A percentile compares a stretch with the other conserved stretches of the same genome.
Conservation (phyloP, 371 early-diverging fungal species). For the Mortierella sp. region DNA sequence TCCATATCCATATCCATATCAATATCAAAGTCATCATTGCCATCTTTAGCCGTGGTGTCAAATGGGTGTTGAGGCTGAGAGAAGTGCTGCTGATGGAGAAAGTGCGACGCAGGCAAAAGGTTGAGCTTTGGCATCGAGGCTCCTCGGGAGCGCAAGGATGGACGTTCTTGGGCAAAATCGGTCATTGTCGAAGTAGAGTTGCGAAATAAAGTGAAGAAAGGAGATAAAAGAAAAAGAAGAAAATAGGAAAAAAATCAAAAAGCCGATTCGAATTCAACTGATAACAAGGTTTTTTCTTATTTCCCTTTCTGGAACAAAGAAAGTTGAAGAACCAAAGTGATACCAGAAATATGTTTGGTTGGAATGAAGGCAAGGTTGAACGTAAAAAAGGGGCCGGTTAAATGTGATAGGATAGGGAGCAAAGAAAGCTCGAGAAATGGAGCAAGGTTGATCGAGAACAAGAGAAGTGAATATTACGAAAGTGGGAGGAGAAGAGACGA, state of each 20-base stretch:
- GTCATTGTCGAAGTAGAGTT: slow-evolving; percentile 23
- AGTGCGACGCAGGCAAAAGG: slow-evolving; percentile 33
- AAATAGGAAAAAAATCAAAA: not conserved
- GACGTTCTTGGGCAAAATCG: slow-evolving; percentile 31
- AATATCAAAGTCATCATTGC: slow-evolving; percentile 15
- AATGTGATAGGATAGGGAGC: not conserved
- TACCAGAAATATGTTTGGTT: not conserved
- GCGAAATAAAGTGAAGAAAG: not conserved
- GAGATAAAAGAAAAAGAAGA: not conserved
- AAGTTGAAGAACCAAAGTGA: not conserved
- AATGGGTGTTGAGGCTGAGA: slow-evolving; percentile 30
- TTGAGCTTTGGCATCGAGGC: slow-evolving; percentile 37
- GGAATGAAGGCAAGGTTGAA: not conserved
- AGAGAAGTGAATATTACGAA: not conserved
- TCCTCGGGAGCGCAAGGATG: slow-evolving; percentile 31
- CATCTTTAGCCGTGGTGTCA: slow-evolving; percentile 6
- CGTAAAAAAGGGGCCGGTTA: not conserved
- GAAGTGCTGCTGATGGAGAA: slow-evolving; percentile 17
- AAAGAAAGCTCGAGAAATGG: not conserved
- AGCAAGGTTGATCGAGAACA: not conserved
- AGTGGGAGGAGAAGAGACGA: slow-evolving; percentile 3
- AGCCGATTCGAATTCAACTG: not conserved
- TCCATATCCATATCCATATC: slow-evolving; percentile 44
- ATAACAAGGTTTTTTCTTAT: not conserved
- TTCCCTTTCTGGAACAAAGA: not conserved